Base-by-base conservation (phyloP, 2,329 filamentous ascomycete species). In the Beauveria caledonica region DNA sequence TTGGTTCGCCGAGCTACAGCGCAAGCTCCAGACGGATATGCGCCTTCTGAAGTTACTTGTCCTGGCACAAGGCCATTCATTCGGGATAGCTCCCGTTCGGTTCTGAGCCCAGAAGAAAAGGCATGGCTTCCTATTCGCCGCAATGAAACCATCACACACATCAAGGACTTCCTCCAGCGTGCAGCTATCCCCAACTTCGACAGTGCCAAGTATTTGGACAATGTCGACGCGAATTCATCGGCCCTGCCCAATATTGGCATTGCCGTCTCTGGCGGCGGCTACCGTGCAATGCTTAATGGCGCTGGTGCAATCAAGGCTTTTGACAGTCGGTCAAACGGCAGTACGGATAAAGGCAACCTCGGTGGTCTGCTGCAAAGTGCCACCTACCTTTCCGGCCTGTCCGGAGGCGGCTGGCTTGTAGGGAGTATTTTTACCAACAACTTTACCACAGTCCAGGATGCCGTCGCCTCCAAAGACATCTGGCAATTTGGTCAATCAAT, bases 401-500 rank as follows among this genome's bases (percentile, higher is more conserved):
- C 89, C 8, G 91, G 92, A 33, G 91, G 91, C 58, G 85, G 86
- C 56, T 96, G 92, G 92, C 78, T 95, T 19, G 82, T 95, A 5
- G 89, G 90, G n/a, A 90, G 87, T 59, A 77, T 96, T 10, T 92
- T 85, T 69, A 77, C 85, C 66, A 96, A 96, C 78, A 95, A 95
- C 76, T 95, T 91, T 70, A 88, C 86, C 10, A 85, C 86, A 0
- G 81, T 77, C 3, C 71, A 75, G 62, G 69, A 66, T 29, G 71
- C 71, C 54, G 64, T 75, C 60, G 69, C 68, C 62, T 73, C 73
- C 23, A 66, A 69, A 3, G 65, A 66, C 23, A 66, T 78, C 55
- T 78, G 76, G 76, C 71, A 76, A 62, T 70, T 77, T 52, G 69
- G 76, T 52, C 62, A 76, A 48, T 75, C 71, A 13, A 77, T 78